Conservation (phyloP, 495 filamentous ascomycete genomes). For the Aspergillus bertholletiae region DNA sequence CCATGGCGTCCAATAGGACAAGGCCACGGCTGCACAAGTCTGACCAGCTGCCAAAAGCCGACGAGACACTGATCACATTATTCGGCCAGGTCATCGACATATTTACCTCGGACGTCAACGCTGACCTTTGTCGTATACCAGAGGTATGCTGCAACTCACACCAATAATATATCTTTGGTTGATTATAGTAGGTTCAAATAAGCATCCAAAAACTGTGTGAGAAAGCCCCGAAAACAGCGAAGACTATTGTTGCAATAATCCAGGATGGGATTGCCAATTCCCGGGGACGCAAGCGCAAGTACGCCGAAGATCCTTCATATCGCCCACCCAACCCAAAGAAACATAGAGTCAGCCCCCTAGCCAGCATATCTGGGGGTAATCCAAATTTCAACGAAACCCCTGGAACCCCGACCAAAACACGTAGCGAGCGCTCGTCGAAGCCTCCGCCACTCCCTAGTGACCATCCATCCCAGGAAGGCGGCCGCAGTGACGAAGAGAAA, state of each 20-base stretch:
- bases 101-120: background rate
- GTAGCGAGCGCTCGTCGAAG: background rate
- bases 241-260: background rate
- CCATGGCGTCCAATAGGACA: background rate
- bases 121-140: background rate
- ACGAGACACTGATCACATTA: background rate
- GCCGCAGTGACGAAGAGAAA: background rate
- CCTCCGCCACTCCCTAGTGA: too few species aligned
- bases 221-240: background rate
- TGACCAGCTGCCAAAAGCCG: background rate
- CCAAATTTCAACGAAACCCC: background rate
- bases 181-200: background rate
- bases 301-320: background rate
- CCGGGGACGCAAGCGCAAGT: background rate
- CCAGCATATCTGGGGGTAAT: background rate
- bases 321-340: background rate
- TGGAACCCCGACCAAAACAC: background rate
- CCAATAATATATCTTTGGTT: background rate
- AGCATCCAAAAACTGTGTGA: background rate
- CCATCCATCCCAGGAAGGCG: background rate
- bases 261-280: background rate
- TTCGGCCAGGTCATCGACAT: background rate
- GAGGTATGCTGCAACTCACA: background rate
- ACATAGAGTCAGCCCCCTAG: background rate
- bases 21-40: background rate